These are phyloP conservation scores for Xylaria digitata DNA, from an alignment of 2,329 filamentous ascomycete genomes.

Conservation along the genomic window DNA sequence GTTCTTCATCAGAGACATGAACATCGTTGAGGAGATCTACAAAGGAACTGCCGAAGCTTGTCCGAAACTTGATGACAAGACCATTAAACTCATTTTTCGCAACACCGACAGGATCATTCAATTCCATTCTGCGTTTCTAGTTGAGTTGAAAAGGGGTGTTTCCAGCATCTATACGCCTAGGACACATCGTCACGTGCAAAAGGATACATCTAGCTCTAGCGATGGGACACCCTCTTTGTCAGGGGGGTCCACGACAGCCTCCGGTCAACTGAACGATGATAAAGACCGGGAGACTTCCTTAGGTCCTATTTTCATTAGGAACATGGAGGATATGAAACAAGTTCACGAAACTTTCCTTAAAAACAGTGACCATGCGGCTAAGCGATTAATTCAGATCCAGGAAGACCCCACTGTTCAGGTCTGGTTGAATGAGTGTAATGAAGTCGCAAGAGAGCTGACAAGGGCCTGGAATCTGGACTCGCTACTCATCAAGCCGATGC, in stretches of 20 bases:
- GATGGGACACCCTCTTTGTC: conserved; percentile 50
- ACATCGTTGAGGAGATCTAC: conserved; percentile 97
- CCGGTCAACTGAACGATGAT: conserved; percentile 60
- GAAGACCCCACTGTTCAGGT: conserved; percentile 74
- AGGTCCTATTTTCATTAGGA: conserved; percentile 65
- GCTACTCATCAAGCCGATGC: conserved; percentile 95
- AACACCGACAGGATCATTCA: conserved; percentile 91
- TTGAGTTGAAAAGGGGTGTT: conserved; percentile 82
- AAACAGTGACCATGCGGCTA: conserved; percentile 71
- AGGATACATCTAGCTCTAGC: conserved; percentile 56
- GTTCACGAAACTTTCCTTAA: conserved; percentile 72
- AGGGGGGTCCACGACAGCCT: conserved; percentile 50
- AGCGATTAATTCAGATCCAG: conserved; percentile 71
- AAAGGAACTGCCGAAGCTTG: conserved; percentile 89
- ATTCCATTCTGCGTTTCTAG: conserved; percentile 84
- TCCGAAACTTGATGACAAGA: conserved; percentile 81
- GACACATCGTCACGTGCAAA: conserved; percentile 55
- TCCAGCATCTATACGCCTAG: conserved; percentile 81
- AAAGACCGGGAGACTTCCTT: conserved; percentile 65
- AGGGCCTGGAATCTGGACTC: conserved; percentile 95
- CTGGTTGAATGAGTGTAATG: conserved; percentile 93
- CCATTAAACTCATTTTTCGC: conserved; percentile 89
- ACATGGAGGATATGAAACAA: conserved; percentile 70
- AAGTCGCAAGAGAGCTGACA: conserved; percentile 91
- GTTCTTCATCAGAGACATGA: conserved; percentile 93